Conservation (phyloP, 1,284 basidiomycete species). For the Macrocybe sp. region DNA sequence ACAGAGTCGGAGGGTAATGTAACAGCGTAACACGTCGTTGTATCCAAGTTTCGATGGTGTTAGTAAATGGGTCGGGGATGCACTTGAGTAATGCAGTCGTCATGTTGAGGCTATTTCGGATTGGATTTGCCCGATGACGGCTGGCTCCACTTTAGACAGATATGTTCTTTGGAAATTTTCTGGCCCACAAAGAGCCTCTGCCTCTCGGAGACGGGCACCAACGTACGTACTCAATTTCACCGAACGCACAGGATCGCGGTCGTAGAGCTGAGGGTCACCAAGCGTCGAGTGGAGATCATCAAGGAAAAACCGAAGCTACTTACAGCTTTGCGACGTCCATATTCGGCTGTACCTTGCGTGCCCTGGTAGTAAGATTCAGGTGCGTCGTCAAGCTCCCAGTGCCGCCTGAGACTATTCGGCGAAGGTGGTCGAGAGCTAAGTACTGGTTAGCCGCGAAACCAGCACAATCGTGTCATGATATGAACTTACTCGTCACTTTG, state of each 20-base stretch:
- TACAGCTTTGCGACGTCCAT: slow-evolving; percentile 64
- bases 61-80: too few relatives aligned
- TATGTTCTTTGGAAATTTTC: slow-evolving; percentile 53
- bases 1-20: slow-evolving; percentile 43
- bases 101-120: slow-evolving; percentile 33
- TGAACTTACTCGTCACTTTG: too few relatives aligned
- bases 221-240: slow-evolving; percentile 57
- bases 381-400: slow-evolving; percentile 61
- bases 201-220: slow-evolving; percentile 51
- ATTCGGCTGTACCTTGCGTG: slow-evolving; percentile 63
- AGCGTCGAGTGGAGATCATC: neutral
- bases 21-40: neutral
- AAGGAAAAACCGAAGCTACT: slow-evolving; percentile 14
- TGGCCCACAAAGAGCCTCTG: slow-evolving; percentile 51
- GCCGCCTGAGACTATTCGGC: slow-evolving; percentile 40
- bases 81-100: too few relatives aligned
- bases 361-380: slow-evolving; percentile 53
- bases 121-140: slow-evolving; percentile 66
- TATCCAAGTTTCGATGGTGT: neutral
- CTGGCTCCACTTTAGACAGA: slow-evolving; percentile 61
- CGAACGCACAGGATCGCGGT: slow-evolving; percentile 64
- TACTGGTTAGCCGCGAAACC: neutral
- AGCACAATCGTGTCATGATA: too few relatives aligned
- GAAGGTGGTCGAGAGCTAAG: slow-evolving; percentile 18
- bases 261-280: slow-evolving; percentile 45